A percentile compares a stretch with the other conserved stretches of the same genome.
Conservation (phyloP, 495 filamentous ascomycete species). For the Acidomyces sp. region DNA sequence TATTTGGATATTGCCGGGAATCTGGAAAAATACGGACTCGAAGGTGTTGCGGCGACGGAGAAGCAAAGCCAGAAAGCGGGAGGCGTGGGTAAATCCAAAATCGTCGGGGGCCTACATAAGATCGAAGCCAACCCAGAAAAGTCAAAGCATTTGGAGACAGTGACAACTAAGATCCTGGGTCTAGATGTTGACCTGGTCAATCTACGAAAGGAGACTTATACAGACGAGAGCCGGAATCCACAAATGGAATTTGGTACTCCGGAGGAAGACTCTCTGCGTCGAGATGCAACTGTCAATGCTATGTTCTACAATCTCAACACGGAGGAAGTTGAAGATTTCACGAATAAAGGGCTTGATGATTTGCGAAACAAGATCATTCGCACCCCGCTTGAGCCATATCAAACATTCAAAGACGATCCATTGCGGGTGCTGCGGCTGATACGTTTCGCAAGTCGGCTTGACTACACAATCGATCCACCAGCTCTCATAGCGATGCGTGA, state of each 20-base stretch:
- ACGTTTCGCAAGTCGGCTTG: conserved; percentile 74
- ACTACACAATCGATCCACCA: conserved; percentile 57
- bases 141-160: conserved; percentile 92
- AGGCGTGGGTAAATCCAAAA: conserved; percentile 21
- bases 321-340: conserved; percentile 68
- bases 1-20: conserved; percentile 33
- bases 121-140: conserved; percentile 78
- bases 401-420: conserved; percentile 93
- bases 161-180: conserved; percentile 71
- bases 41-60: conserved; percentile 20
- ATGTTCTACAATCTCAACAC: conserved; percentile 89
- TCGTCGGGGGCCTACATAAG: conserved; percentile 30
- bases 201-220: conserved; percentile 80
- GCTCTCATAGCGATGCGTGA: conserved; percentile 65
- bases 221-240: conserved; percentile 73
- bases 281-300: conserved; percentile 91
- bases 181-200: conserved; percentile 92
- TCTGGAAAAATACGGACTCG: conserved; percentile 28
- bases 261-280: conserved; percentile 73
- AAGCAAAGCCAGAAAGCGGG: conserved; percentile 17
- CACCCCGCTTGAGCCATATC: conserved; percentile 76
- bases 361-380: conserved; percentile 59
- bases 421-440: conserved; percentile 79
- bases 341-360: conserved; percentile 57
- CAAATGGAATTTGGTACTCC: conserved; percentile 89